phyloP scores from a whole-genome alignment of 2,329 filamentous ascomycete species.

The Aaosphaeria arxii region DNA sequence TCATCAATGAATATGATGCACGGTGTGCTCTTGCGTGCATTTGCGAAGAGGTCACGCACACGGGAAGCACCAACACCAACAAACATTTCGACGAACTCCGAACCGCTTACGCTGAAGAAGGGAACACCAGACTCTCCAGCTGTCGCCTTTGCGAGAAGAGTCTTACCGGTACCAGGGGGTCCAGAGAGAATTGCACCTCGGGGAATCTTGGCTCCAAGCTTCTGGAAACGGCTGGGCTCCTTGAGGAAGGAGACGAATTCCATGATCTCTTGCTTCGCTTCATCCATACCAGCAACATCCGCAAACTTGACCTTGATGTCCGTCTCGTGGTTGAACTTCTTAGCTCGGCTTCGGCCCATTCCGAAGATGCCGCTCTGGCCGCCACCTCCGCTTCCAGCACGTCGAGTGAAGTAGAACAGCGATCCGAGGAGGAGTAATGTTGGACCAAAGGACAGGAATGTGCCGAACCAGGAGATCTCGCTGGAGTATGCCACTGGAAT shows the following conservation, averaged over 20 bases:
- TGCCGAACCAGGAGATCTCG: slow-evolving; percentile 70
- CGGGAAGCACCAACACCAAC: slow-evolving; percentile 96
- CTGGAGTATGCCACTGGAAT: slow-evolving; percentile 88
- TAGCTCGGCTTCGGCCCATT: slow-evolving; percentile 92
- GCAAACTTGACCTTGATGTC: slow-evolving; percentile 96
- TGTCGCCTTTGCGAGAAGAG: slow-evolving; percentile 92
- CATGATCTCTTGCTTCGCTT: slow-evolving; percentile 98
- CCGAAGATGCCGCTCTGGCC: slow-evolving; percentile 82
- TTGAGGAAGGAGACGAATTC: slow-evolving; percentile 98
- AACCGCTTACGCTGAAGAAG: slow-evolving; percentile 97
- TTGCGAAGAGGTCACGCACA: slow-evolving; percentile 91
- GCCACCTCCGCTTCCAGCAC: slow-evolving; percentile 63
- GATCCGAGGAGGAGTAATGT: slow-evolving; percentile 82
- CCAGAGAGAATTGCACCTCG: slow-evolving; percentile 94
- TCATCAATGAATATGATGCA: slow-evolving; percentile 99
- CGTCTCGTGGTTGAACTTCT: slow-evolving; percentile 96
- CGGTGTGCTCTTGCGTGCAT: slow-evolving; percentile 90
- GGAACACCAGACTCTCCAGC: slow-evolving; percentile 95
- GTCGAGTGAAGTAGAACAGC: slow-evolving; percentile 74
- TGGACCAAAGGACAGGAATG: slow-evolving; percentile 78
- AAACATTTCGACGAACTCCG: slow-evolving; percentile 99
- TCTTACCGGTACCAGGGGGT: slow-evolving; percentile 98
- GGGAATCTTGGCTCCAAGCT: slow-evolving; percentile 94
- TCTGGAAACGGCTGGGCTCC: slow-evolving; percentile 87
- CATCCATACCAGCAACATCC: slow-evolving; percentile 96